Conservation (phyloP, 345 rosid genomes). For the Acer campestre region DNA sequence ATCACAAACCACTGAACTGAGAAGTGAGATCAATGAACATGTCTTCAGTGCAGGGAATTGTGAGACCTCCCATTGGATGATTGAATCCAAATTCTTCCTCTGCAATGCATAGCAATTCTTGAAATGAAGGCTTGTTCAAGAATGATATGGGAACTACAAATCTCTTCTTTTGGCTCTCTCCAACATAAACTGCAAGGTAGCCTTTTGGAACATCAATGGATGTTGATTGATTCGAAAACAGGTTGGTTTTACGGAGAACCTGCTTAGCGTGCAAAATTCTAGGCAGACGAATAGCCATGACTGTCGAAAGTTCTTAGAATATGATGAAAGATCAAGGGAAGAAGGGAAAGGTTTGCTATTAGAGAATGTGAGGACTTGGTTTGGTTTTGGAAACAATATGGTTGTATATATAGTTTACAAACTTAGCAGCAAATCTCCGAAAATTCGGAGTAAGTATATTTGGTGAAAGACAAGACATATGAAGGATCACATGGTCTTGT, state of each 20-base stretch:
- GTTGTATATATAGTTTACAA: conserved; percentile 8
- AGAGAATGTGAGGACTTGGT: conserved; percentile 8
- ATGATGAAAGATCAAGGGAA: not conserved
- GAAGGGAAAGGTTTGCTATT: not conserved
- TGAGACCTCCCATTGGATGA: conserved; percentile 45
- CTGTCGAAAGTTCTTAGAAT: not conserved
- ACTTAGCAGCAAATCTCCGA: not conserved
- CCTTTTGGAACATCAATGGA: conserved; percentile 27
- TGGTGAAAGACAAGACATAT: conserved; percentile 18
- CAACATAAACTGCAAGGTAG: conserved; percentile 30
- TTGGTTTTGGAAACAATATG: not conserved
- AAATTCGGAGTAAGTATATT: not conserved
- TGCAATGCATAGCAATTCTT: conserved; percentile 20
- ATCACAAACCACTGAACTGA: not conserved
- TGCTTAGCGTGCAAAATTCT: conserved; percentile 22
- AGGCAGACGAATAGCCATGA: conserved; percentile 19
- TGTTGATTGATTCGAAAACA: conserved; percentile 6
- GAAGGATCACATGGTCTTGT: conserved; percentile 32
- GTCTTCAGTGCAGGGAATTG: conserved; percentile 47
- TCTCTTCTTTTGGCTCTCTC: conserved; percentile 32
- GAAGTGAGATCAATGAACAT: conserved; percentile 37
- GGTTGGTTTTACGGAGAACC: conserved; percentile 15
- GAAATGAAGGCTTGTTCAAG: conserved; percentile 31
- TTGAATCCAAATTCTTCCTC: conserved; percentile 47
- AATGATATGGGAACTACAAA: conserved; percentile 32